Percentiles rank a stretch among this genome's conserved stretches.
Evolutionary conservation across 2,329 filamentous ascomycete genomes (phyloP).

Genomic region (Cladorrhinum sp.): DNA sequence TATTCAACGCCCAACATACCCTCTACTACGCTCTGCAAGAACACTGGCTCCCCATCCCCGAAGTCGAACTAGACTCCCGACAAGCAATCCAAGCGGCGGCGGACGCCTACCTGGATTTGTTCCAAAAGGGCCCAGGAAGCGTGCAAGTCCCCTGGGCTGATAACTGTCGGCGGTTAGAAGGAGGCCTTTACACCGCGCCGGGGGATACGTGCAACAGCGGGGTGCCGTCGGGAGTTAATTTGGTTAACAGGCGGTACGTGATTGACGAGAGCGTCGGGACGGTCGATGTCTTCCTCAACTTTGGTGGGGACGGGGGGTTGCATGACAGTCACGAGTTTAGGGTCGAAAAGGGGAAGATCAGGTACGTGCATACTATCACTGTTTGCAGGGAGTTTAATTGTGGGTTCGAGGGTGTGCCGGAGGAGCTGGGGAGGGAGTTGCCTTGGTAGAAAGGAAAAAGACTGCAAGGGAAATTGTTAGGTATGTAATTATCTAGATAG

Average conservation of each 20-base stretch:
- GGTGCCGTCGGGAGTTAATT: not conserved
- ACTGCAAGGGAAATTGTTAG: too few species aligned
- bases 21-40: constrained; percentile 34
- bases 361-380: not conserved
- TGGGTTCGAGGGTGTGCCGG: not conserved
- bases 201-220: not conserved
- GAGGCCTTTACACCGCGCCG: not conserved
- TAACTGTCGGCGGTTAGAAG: not conserved
- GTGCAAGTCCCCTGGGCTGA: not conserved
- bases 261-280: not conserved
- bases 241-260: not conserved
- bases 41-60: constrained; percentile 34
- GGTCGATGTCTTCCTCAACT: not conserved
- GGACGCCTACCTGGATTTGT: constrained; percentile 19
- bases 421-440: not conserved
- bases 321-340: not conserved
- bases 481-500: too few species aligned
- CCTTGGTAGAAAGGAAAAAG: not conserved
- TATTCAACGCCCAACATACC: constrained; percentile 37
- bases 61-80: constrained; percentile 31
- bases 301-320: not conserved
- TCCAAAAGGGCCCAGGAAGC: not conserved
- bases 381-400: not conserved
- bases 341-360: not conserved
- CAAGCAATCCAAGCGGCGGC: constrained; percentile 33